A percentile compares a stretch with the other conserved stretches of the same genome.
Conservation (phyloP, 1,139 yeast species). For the Arxiozyma telluris region DNA sequence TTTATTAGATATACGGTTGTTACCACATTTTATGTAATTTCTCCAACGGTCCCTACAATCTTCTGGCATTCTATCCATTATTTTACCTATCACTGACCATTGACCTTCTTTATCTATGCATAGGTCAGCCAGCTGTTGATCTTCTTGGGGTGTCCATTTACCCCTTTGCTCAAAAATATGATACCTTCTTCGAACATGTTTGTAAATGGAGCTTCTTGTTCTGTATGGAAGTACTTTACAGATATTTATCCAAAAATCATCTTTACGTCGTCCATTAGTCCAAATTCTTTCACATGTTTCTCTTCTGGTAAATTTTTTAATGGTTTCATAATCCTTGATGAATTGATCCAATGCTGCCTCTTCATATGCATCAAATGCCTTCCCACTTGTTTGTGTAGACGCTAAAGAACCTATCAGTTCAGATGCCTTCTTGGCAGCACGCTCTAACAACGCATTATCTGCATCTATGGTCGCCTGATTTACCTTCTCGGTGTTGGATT, state of each 20-base stretch:
- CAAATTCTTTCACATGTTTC: slow-evolving; percentile 78
- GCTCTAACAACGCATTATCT: slow-evolving; percentile 23
- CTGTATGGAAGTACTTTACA: slow-evolving; percentile 73
- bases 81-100: slow-evolving; percentile 75
- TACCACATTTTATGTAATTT: slow-evolving; percentile 86
- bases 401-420: slow-evolving; percentile 23
- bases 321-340: slow-evolving; percentile 56
- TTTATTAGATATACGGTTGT: slow-evolving; percentile 58
- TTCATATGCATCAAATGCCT: slow-evolving; percentile 43
- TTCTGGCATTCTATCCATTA: slow-evolving; percentile 89
- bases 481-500: background rate
- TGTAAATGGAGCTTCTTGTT: slow-evolving; percentile 80
- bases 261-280: slow-evolving; percentile 77
- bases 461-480: slow-evolving; percentile 10
- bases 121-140: slow-evolving; percentile 50
- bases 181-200: slow-evolving; percentile 82
- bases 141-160: slow-evolving; percentile 81
- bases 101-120: slow-evolving; percentile 65
- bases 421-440: slow-evolving; percentile 29
- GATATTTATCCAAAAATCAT: slow-evolving; percentile 78
- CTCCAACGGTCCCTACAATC: slow-evolving; percentile 96
- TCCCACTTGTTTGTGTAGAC: slow-evolving; percentile 29
- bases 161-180: slow-evolving; percentile 83
- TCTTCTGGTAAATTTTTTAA: slow-evolving; percentile 51
- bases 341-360: slow-evolving; percentile 62